These are phyloP conservation scores for Aureobasidium sp. DNA, from an alignment of 2,329 filamentous ascomycete species.

Conservation along the genomic window DNA sequence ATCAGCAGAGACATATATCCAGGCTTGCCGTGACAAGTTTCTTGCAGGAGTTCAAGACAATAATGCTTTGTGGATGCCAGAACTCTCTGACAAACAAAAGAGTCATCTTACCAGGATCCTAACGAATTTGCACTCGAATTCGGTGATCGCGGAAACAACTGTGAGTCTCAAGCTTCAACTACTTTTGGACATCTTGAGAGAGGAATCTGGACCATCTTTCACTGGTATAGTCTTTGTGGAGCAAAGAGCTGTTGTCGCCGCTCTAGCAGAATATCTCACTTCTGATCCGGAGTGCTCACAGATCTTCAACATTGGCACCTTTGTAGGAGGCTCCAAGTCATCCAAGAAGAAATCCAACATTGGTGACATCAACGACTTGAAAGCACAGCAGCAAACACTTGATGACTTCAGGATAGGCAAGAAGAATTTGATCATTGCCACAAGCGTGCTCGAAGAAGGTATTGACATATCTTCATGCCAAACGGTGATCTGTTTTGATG, in stretches of 20 bases:
- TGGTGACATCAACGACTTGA: slow-evolving; percentile 42
- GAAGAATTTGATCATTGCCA: slow-evolving; percentile 52
- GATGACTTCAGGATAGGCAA: slow-evolving; percentile 46
- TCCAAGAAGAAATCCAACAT: slow-evolving; percentile 40
- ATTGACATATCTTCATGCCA: slow-evolving; percentile 58
- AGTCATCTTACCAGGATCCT: slow-evolving; percentile 23
- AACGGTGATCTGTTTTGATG: slow-evolving; percentile 57
- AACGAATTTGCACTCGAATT: neutral
- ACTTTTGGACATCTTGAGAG: slow-evolving; percentile 30
- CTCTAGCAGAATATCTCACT: slow-evolving; percentile 34
- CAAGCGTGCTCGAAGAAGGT: slow-evolving; percentile 54
- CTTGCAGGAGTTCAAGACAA: slow-evolving; percentile 21
- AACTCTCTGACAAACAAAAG: slow-evolving; percentile 30
- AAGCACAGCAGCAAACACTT: slow-evolving; percentile 45
- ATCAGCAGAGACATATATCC: slow-evolving; percentile 34
- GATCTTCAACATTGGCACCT: slow-evolving; percentile 38
- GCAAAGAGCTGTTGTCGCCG: slow-evolving; percentile 37
- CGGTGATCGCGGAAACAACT: neutral
- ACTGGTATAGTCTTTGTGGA: slow-evolving; percentile 42
- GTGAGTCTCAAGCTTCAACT: slow-evolving; percentile 20
- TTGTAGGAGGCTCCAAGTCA: slow-evolving; percentile 45
- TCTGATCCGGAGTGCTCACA: slow-evolving; percentile 20
- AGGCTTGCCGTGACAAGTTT: slow-evolving; percentile 30
- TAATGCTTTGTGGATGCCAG: slow-evolving; percentile 21
- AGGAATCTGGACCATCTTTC: slow-evolving; percentile 28